Conservation (phyloP, 768 basidiomycete genomes). For the Mycena olivaceomarginata region DNA sequence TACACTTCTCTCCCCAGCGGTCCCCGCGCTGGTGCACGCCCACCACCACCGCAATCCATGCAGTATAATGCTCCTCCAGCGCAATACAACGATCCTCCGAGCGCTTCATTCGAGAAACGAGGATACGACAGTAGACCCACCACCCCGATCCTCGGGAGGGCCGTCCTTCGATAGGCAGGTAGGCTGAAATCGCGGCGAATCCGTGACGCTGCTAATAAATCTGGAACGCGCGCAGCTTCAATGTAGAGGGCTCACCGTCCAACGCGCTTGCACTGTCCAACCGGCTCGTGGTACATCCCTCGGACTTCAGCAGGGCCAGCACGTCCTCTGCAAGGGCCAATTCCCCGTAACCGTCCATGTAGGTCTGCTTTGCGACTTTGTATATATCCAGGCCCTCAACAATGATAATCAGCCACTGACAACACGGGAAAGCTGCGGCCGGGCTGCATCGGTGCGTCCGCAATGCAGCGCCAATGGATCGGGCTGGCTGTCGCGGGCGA, state of each 20-base stretch:
- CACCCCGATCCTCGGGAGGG: constrained; percentile 26
- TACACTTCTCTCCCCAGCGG: constrained; percentile 57
- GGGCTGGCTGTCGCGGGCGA: constrained; percentile 89
- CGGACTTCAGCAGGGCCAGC: constrained; percentile 85
- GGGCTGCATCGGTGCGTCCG: constrained; percentile 85
- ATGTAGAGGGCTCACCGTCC: constrained; percentile 77
- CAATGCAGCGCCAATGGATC: constrained; percentile 92
- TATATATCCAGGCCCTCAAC: background rate
- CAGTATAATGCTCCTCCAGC: constrained; percentile 61
- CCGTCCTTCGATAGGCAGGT: constrained; percentile 50
- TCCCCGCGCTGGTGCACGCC: constrained; percentile 59
- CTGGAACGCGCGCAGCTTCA: constrained; percentile 60
- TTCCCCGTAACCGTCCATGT: constrained; percentile 87
- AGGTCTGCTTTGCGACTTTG: constrained; percentile 43
- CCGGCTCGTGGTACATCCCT: constrained; percentile 86
- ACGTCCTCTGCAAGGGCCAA: constrained; percentile 83
- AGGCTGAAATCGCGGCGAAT: constrained; percentile 36
- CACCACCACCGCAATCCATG: constrained; percentile 61
- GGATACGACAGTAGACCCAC: constrained; percentile 63
- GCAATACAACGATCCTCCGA: constrained; percentile 73
- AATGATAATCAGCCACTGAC: constrained; percentile 77
- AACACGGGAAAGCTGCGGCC: constrained; percentile 82
- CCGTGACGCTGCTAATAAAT: constrained; percentile 24
- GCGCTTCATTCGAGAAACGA: constrained; percentile 70
- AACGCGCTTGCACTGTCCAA: constrained; percentile 86